A percentile compares a stretch with the other conserved stretches of the same genome.
Conservation (phyloP, 768 basidiomycete species). For the Boletus coccyginus region DNA sequence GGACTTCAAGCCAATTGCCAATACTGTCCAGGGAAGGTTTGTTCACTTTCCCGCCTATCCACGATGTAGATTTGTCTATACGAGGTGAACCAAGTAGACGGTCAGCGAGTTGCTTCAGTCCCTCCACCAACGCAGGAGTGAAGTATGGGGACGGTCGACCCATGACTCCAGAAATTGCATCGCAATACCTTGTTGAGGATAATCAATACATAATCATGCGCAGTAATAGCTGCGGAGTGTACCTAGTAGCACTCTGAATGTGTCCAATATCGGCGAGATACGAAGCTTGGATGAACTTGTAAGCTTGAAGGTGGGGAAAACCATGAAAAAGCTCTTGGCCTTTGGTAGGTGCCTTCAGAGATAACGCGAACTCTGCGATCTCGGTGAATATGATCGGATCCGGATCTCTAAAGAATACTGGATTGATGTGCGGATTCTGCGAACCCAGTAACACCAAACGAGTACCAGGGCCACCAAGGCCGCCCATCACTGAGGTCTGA, state of each 20-base stretch:
- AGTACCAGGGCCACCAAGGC: slow-evolving; percentile 61
- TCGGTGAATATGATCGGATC: slow-evolving; percentile 87
- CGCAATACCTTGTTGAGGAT: slow-evolving; percentile 79
- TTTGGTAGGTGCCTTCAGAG: slow-evolving; percentile 66
- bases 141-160: slow-evolving; percentile 64
- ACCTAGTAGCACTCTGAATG: slow-evolving; percentile 74
- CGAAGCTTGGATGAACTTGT: slow-evolving; percentile 76
- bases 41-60: slow-evolving; percentile 82
- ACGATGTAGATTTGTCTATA: slow-evolving; percentile 75
- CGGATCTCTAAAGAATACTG: slow-evolving; percentile 57
- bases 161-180: slow-evolving; percentile 75
- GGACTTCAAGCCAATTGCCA: slow-evolving; percentile 88
- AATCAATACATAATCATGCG: slow-evolving; percentile 1
- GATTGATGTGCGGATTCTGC: slow-evolving; percentile 48
- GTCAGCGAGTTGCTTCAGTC: slow-evolving; percentile 75
- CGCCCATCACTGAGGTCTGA: slow-evolving; percentile 72
- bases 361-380: slow-evolving; percentile 87
- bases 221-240: neutral
- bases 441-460: slow-evolving; percentile 76
- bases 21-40: slow-evolving; percentile 92
- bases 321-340: slow-evolving; percentile 86
- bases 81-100: slow-evolving; percentile 72
- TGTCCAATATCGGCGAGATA: slow-evolving; percentile 81
- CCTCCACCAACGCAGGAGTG: slow-evolving; percentile 63
- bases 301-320: slow-evolving; percentile 83